A percentile compares a stretch with the other conserved stretches of the same genome.
Conservation (phyloP, 2,329 filamentous ascomycete genomes). For the Zarea fungicola region DNA sequence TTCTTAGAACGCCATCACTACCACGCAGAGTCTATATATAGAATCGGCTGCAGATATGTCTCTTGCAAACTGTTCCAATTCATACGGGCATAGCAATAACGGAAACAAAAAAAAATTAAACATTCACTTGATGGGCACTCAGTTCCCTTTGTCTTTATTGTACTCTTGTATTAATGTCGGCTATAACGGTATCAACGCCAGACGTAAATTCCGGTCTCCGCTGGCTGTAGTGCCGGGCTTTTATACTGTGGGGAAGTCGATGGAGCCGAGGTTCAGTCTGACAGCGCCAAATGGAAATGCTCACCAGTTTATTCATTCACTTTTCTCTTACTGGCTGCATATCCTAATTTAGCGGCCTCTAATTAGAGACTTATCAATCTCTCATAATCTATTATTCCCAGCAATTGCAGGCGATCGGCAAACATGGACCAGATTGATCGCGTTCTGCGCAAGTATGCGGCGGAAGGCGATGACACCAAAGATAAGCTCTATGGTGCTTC, state of each 20-base stretch:
- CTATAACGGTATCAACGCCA: neutral
- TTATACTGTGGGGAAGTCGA: neutral
- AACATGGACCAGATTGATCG: constrained; percentile 17
- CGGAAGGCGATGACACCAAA: constrained; percentile 21
- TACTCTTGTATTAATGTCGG: neutral
- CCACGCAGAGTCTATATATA: too few relatives aligned
- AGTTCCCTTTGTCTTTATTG: neutral
- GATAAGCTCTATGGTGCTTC: constrained; percentile 25
- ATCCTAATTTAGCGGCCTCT: neutral
- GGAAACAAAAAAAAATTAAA: too few relatives aligned
- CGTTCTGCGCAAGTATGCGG: constrained; percentile 21
- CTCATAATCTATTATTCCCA: too few relatives aligned
- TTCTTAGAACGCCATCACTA: too few relatives aligned
- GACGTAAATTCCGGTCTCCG: neutral
- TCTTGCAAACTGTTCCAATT: too few relatives aligned
- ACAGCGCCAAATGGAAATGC: neutral
- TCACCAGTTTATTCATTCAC: neutral
- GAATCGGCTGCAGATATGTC: too few relatives aligned
- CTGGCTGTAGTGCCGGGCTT: neutral
- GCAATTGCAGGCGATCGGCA: too few relatives aligned
- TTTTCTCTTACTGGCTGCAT: neutral
- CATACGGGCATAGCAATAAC: too few relatives aligned
- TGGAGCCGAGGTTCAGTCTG: constrained; percentile 5
- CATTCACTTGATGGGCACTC: too few relatives aligned
- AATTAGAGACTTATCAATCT: too few relatives aligned